phyloP scores from a whole-genome alignment of 78 protist species.

The Cavenderia fasciculata region DNA sequence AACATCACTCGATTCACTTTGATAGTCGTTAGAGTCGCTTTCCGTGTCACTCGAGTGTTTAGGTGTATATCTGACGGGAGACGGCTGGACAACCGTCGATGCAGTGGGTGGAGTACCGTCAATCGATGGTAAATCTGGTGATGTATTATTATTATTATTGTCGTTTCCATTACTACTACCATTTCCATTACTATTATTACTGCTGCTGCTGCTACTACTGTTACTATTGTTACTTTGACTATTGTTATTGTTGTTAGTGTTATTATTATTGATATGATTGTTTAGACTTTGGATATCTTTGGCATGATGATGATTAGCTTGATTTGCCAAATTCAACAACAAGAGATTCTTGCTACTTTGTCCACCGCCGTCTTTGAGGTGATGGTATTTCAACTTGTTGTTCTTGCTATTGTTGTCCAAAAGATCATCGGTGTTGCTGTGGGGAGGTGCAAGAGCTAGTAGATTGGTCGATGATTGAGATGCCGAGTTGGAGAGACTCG shows the following conservation, averaged over 20 bases:
- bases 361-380: background rate
- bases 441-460: no score
- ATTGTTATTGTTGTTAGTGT: background rate
- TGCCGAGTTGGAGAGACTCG: no score
- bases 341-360: no score
- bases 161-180: background rate
- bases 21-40: background rate
- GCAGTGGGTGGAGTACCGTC: conserved; percentile 1
- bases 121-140: conserved; percentile 25
- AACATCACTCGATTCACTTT: background rate
- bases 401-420: background rate
- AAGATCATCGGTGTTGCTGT: no score
- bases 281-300: background rate
- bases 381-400: background rate
- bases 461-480: no score
- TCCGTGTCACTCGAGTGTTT: background rate
- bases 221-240: conserved; percentile 5
- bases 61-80: background rate
- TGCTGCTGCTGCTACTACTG: background rate
- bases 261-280: background rate
- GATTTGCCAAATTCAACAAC: no score
- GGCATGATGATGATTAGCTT: background rate
- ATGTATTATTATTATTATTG: background rate
- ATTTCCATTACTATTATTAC: background rate
- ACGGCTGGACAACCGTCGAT: background rate